Conservation (phyloP, 768 basidiomycete species). For the Mrakia gelida region DNA sequence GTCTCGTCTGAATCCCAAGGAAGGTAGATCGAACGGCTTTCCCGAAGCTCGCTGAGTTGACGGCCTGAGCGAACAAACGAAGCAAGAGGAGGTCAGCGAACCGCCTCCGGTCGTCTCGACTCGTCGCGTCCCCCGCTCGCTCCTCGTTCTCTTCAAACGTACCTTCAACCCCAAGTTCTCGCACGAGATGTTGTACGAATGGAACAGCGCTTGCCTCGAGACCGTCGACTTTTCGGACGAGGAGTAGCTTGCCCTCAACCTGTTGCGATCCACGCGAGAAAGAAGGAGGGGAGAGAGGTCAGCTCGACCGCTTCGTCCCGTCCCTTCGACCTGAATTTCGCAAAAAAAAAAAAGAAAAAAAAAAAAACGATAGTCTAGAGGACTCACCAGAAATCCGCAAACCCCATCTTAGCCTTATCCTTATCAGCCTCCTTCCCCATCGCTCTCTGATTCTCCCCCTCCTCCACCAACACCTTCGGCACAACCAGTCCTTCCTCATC, state of each 20-base stretch:
- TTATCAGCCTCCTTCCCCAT: background rate
- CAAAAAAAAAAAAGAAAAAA: too few species aligned
- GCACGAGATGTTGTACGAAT: constrained; percentile 14
- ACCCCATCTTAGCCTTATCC: background rate
- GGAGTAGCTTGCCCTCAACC: background rate
- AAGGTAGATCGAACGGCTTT: constrained; percentile 91
- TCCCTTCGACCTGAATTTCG: too few species aligned
- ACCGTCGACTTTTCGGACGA: background rate
- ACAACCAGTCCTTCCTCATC: background rate
- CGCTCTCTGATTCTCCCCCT: background rate
- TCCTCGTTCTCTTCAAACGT: background rate
- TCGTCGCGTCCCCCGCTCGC: background rate
- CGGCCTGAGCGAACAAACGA: constrained; percentile 61
- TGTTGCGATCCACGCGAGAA: background rate
- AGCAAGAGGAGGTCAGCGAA: background rate
- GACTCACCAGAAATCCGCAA: constrained; percentile 2
- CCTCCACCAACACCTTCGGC: background rate
- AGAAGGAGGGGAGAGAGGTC: background rate
- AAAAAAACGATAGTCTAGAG: background rate
- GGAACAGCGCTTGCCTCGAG: constrained; percentile 3
- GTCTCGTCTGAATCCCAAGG: constrained; percentile 89
- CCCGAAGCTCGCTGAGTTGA: constrained; percentile 91
- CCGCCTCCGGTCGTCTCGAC: background rate
- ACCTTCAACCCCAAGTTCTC: constrained; percentile 3
- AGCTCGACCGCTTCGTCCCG: background rate